Evolutionary conservation across 2,329 filamentous ascomycete species (phyloP), one percentile per base, ranked within the genome.

Genomic region (Proliferodiscus dingleyae): DNA sequence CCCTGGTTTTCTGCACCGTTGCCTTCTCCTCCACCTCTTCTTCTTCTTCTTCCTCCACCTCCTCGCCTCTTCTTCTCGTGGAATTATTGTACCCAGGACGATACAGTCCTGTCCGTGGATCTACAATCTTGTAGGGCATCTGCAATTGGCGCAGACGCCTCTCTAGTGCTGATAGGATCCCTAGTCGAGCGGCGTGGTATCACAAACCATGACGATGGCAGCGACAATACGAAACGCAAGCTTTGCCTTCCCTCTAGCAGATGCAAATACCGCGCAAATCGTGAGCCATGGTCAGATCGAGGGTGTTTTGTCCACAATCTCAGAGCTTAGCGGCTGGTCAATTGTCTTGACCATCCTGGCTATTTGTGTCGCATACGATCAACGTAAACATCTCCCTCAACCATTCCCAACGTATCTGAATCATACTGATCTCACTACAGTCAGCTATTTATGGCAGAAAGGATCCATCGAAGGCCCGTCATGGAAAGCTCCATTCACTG

Each of bases 401-500:
- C 9, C 16, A 24, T 19, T 15, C 21, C 29, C 34, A 28, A 40
- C 29, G 5, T 21, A 11, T 11, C 21, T 10, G 8, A 36, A 30
- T 26, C 15, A 46, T 37, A 39, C 42, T 55, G 29, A 59, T 34
- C 23, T 16, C 16, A 22, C 18, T 50, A 26, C 55, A 93, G 87
- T 85, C 58, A 83, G 78, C 65, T 93, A 91, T 64, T 73, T 88
- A 55, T 73, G 75, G 61, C 79, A 80, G 59, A 91, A 91, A 67
- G 85, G 87, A 47, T 77, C 78, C 21, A 90, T 93, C 60, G 80
- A 77, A 41, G 87, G 87, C 30, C 87, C 87, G 22, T 58, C 76
- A 36, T 85, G 78, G 74, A 93, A 93, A 69, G 73, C 84, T 47
- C 87, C 87, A 33, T 91, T 93, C 63, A 89, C 97, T 66, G 93